Evolutionary conservation across 1,284 basidiomycete genomes (phyloP).

Genomic region (Sanguinoderma infundibulare): DNA sequence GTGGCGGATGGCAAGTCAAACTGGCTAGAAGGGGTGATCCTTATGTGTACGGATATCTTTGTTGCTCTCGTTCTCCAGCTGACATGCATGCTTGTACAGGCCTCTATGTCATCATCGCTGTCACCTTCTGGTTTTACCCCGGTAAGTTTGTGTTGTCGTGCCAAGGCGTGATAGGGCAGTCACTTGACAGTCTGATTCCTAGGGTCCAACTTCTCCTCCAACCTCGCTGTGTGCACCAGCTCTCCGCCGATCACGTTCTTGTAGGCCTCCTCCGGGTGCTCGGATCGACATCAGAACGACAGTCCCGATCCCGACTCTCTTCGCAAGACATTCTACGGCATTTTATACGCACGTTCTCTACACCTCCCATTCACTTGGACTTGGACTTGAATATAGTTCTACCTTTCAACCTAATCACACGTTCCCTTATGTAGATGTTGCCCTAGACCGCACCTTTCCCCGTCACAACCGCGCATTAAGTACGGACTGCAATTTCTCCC

Average conservation of each 20-base stretch:
- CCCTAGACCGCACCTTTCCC: neutral
- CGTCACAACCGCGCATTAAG: neutral
- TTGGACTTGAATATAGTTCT: neutral
- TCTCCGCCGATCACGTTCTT: slow-evolving; percentile 14
- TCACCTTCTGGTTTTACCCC: slow-evolving; percentile 74
- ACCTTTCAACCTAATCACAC: neutral
- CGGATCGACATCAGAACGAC: neutral
- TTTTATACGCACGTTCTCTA: neutral
- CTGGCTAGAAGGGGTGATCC: slow-evolving; percentile 75
- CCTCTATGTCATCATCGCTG: slow-evolving; percentile 66
- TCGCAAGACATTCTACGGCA: slow-evolving; percentile 11
- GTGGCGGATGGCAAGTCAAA: slow-evolving; percentile 87
- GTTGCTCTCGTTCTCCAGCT: neutral
- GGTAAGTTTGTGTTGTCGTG: slow-evolving; percentile 35
- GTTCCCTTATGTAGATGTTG: slow-evolving; percentile 10
- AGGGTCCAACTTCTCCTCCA: slow-evolving; percentile 44
- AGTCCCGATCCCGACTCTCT: neutral
- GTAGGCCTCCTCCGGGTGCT: neutral
- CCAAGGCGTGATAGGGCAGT: neutral
- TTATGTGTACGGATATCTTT: slow-evolving; percentile 34
- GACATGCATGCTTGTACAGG: slow-evolving; percentile 39
- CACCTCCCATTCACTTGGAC: neutral
- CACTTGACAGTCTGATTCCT: neutral
- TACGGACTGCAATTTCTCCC: neutral
- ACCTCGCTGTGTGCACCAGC: slow-evolving; percentile 38